Base-by-base conservation (phyloP, 2,329 filamentous ascomycete species). In the Colletotrichum coccodes region DNA sequence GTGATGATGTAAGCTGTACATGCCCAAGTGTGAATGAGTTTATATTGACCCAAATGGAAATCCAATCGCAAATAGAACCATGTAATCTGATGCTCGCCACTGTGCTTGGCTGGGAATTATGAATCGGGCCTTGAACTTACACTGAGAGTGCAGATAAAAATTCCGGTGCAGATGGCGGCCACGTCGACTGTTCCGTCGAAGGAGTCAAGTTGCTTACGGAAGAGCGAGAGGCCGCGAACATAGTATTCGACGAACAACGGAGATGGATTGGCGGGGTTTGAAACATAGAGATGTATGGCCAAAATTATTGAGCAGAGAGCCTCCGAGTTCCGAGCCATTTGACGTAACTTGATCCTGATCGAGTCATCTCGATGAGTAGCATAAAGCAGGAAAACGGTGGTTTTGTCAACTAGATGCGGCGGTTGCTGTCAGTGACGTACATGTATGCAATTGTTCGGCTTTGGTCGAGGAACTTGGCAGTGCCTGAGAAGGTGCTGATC, bases 231-330 rank as follows among this genome's bases (percentile, higher is more conserved):
- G 26, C 59, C 49, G 6, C 49, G 59, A 11, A 62, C 21, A 28
- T 62, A 62, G 49, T 62, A 54, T 12, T 62, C 59, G 12, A 53
- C 26, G 14, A 62, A 62, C 23, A 62, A 34, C 6, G 36, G 30
- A 5, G 59, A 26, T 12, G 59, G 49, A 7, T 53, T 53, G 14
- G 36, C 28, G 12, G 59, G 59, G 14, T 11, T 46, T 2, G 59
- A 62, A 1, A 62, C 46, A 7, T 62, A 62, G 18, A 62, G 34
- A n/a, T 62, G 47, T 11, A 47, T 62, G 23, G 59, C 59, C 12
- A 62, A 38, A 1, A 60, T 26, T 18, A 60, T 60, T 34, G 58
- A 40, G 26, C 46, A 52, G 12, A 42, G 58, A 21, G 46, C 58
- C n/a, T 60, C 46, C 12, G 58, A 60, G 26, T 34, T 34, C 5